These are phyloP conservation scores for Jimgerdemannia lactiflua DNA, from an alignment of 192 early-diverging fungal genomes.

Conservation along the genomic window DNA sequence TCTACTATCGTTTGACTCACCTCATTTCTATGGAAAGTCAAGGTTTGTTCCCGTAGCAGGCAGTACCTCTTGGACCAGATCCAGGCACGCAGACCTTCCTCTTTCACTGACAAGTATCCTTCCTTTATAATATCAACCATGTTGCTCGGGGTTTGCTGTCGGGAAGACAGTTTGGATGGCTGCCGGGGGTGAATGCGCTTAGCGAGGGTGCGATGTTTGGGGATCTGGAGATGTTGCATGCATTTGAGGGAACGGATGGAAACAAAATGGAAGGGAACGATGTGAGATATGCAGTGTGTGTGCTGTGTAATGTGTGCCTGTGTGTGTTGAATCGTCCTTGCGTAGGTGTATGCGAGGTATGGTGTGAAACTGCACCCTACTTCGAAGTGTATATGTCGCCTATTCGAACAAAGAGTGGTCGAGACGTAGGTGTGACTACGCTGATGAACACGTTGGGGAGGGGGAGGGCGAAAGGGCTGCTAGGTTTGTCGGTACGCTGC, in stretches of 20 bases:
- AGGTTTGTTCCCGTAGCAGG: slow-evolving; percentile 82
- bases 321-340: too few species aligned
- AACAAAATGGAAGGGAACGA: neutral
- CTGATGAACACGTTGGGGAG: too few species aligned
- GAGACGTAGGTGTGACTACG: too few species aligned
- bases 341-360: too few species aligned
- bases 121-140: slow-evolving; percentile 65
- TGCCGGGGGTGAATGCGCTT: neutral
- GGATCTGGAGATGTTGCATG: neutral
- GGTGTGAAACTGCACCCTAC: too few species aligned
- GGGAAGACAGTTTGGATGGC: neutral
- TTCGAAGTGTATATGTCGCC: too few species aligned
- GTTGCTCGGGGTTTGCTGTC: neutral
- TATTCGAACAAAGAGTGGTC: too few species aligned
- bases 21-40: slow-evolving; percentile 94
- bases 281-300: too few species aligned
- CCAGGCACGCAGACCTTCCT: slow-evolving; percentile 87
- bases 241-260: neutral
- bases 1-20: slow-evolving; percentile 41
- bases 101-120: slow-evolving; percentile 87
- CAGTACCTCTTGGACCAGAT: slow-evolving; percentile 96
- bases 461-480: too few species aligned
- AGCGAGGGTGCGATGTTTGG: neutral
- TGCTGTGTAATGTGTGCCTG: too few species aligned
- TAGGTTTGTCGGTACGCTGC: too few species aligned